Evolutionary conservation across 1,139 yeast genomes (phyloP).

Genomic region (Nakaseomyces bracarensis): DNA sequence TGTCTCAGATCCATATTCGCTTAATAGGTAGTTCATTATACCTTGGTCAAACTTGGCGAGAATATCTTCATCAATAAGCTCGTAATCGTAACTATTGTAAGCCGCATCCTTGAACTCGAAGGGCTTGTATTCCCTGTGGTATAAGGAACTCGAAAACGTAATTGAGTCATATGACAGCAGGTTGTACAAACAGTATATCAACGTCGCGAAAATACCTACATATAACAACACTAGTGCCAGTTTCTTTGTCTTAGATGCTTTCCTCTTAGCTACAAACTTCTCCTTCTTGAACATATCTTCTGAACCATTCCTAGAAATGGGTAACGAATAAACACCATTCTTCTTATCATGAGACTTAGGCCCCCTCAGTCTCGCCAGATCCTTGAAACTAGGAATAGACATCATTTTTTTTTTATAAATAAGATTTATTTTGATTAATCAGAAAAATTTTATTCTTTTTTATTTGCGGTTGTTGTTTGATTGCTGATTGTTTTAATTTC

Average conservation of each 20-base stretch:
- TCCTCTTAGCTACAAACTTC: slow-evolving; percentile 3
- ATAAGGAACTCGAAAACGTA: background rate
- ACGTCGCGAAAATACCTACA: background rate
- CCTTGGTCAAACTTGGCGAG: slow-evolving; percentile 34
- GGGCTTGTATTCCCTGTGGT: slow-evolving; percentile 11
- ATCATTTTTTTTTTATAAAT: background rate
- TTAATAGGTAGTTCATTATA: slow-evolving; percentile 31
- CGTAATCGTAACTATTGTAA: slow-evolving; percentile 31
- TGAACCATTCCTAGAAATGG: slow-evolving; percentile 1
- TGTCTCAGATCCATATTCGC: slow-evolving; percentile 29
- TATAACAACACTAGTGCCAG: background rate
- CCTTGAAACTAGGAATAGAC: slow-evolving; percentile 3
- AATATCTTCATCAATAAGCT: slow-evolving; percentile 28
- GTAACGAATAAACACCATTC: background rate
- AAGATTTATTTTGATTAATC: too few relatives aligned
- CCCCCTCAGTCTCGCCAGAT: slow-evolving; percentile 4
- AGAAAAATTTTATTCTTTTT: too few relatives aligned
- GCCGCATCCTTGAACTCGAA: slow-evolving; percentile 28
- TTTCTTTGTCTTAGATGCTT: background rate
- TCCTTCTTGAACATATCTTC: background rate
- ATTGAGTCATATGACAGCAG: slow-evolving; percentile 1
- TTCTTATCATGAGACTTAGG: background rate
- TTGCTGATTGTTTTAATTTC: background rate
- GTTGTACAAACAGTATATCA: slow-evolving; percentile 1
- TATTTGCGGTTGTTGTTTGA: background rate